Conservation (phyloP, 768 basidiomycete genomes). For the Tephrocybe sp. region DNA sequence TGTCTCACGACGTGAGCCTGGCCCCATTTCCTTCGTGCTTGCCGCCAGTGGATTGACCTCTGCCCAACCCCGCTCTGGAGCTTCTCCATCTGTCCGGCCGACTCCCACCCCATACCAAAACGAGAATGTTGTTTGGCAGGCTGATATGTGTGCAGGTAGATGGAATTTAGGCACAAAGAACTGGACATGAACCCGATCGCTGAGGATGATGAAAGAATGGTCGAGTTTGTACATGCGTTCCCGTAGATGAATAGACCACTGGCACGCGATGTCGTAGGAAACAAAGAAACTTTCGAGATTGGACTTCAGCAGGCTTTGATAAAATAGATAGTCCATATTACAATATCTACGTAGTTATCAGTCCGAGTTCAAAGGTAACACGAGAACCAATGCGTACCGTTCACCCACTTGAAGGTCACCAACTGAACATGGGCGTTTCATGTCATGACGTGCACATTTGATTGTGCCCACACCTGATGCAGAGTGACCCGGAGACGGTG, state of each 20-base stretch:
- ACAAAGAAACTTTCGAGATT: slow-evolving; percentile 7
- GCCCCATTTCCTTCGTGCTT: slow-evolving; percentile 36
- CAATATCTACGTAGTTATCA: slow-evolving; percentile 20
- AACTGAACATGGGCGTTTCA: slow-evolving; percentile 23
- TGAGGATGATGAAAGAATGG: neutral
- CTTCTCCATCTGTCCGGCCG: slow-evolving; percentile 34
- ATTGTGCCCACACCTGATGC: slow-evolving; percentile 26
- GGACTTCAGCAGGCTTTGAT: slow-evolving; percentile 7
- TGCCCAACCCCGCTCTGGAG: slow-evolving; percentile 30
- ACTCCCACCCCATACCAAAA: slow-evolving; percentile 22
- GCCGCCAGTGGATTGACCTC: slow-evolving; percentile 21
- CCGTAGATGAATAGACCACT: slow-evolving; percentile 18
- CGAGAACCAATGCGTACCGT: slow-evolving; percentile 16
- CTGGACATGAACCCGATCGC: slow-evolving; percentile 1
- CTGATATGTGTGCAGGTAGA: slow-evolving; percentile 18
- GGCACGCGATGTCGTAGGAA: slow-evolving; percentile 22
- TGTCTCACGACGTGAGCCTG: too few species aligned
- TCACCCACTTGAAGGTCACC: slow-evolving; percentile 32
- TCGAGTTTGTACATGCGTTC: slow-evolving; percentile 12
- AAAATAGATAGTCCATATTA: slow-evolving; percentile 25
- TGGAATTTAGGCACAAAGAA: slow-evolving; percentile 29
- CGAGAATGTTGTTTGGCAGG: slow-evolving; percentile 22
- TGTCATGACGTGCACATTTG: slow-evolving; percentile 29
- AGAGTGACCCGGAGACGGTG: slow-evolving; percentile 19
- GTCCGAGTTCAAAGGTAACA: neutral